Conservation (phyloP, 2,329 filamentous ascomycete species). For the Pseudogymnoascus verrucosus region DNA sequence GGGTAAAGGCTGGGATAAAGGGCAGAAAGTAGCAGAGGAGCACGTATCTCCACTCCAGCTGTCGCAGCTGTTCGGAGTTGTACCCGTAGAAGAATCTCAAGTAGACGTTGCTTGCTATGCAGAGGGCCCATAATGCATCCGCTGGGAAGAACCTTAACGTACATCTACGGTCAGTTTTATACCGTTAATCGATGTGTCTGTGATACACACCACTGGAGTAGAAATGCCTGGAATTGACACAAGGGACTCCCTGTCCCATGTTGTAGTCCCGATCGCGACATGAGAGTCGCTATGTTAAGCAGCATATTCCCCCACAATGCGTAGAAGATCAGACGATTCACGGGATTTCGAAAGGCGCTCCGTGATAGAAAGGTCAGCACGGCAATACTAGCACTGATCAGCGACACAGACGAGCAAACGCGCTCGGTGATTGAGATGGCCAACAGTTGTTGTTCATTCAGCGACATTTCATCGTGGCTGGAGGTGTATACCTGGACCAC, state of each 20-base stretch:
- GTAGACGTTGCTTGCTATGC: slow-evolving; percentile 52
- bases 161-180: slow-evolving; percentile 4
- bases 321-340: slow-evolving; percentile 51
- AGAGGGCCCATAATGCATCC: slow-evolving; percentile 44
- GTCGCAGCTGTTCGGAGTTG: slow-evolving; percentile 38
- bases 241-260: neutral
- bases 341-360: slow-evolving; percentile 43
- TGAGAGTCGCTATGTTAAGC: slow-evolving; percentile 45
- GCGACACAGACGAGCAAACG: slow-evolving; percentile 41
- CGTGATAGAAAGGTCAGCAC: slow-evolving; percentile 41
- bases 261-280: slow-evolving; percentile 33
- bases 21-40: slow-evolving; percentile 44
- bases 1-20: slow-evolving; percentile 40
- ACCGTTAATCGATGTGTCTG: neutral
- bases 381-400: slow-evolving; percentile 43
- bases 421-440: neutral
- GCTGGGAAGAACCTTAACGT: slow-evolving; percentile 42
- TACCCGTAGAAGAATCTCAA: slow-evolving; percentile 48
- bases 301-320: slow-evolving; percentile 49
- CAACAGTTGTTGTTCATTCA: neutral
- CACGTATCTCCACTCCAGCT: slow-evolving; percentile 46
- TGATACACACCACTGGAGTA: slow-evolving; percentile 48
- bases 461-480: no score
- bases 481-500: no score
- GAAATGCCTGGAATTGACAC: slow-evolving; percentile 64